Conservation (phyloP, 2,329 filamentous ascomycete species). For the Aureobasidium sp. region DNA sequence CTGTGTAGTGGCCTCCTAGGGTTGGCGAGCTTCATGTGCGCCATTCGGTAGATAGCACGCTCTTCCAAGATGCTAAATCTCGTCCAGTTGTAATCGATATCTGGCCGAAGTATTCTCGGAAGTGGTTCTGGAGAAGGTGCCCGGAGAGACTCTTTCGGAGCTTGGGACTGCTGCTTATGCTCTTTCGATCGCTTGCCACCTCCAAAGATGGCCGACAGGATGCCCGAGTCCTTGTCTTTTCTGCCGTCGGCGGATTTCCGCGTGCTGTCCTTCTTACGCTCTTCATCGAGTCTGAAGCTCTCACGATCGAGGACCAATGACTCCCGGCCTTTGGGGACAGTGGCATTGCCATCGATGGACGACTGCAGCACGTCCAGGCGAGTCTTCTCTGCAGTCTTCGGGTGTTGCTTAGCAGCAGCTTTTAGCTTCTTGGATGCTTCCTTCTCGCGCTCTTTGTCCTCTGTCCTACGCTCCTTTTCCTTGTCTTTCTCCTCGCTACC, state of each 20-base stretch:
- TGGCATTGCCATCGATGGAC: constrained; percentile 61
- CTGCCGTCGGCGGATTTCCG: constrained; percentile 67
- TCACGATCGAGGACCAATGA: constrained; percentile 79
- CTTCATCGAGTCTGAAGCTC: constrained; percentile 65
- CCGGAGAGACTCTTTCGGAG: constrained; percentile 44
- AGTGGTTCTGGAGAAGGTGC: constrained; percentile 75
- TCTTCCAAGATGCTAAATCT: constrained; percentile 93
- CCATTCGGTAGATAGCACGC: constrained; percentile 95
- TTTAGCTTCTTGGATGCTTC: constrained; percentile 17
- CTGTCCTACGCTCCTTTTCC: constrained; percentile 26
- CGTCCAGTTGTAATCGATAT: constrained; percentile 94
- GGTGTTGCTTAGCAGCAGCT: constrained; percentile 22
- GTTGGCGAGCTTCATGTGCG: constrained; percentile 98
- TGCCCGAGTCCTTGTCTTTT: constrained; percentile 65
- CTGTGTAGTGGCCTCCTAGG: constrained; percentile 85
- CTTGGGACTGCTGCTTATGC: constrained; percentile 58
- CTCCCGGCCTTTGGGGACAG: constrained; percentile 56
- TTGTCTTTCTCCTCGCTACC: constrained; percentile 57
- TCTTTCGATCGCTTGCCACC: constrained; percentile 54
- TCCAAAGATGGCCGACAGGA: constrained; percentile 92
- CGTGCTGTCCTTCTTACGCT: constrained; percentile 71
- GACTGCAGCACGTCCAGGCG: constrained; percentile 80
- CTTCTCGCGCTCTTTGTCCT: constrained; percentile 18
- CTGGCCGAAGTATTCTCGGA: constrained; percentile 66
- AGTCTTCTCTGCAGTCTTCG: constrained; percentile 67